Conservation (phyloP, 2,329 filamentous ascomycete genomes). For the Colletotrichum sp. region DNA sequence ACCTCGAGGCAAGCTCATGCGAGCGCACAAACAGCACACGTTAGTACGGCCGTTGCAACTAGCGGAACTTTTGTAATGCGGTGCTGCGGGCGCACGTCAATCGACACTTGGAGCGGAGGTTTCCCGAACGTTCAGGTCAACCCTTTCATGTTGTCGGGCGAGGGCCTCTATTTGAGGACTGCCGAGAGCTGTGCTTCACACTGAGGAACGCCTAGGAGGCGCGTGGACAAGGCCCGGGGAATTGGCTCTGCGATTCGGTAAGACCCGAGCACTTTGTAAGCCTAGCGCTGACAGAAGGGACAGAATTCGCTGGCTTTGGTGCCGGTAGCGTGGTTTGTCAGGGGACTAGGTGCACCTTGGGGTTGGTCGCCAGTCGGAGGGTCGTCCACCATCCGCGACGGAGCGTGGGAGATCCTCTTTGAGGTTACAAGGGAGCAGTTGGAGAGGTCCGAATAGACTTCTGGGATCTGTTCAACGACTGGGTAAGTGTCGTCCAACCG, state of each 20-base stretch:
- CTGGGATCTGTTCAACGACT: not conserved
- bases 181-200: not conserved
- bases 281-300: not conserved
- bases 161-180: not conserved
- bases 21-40: not conserved
- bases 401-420: not conserved
- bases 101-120: not conserved
- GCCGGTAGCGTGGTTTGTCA: not conserved
- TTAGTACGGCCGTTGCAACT: not conserved
- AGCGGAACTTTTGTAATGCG: not conserved
- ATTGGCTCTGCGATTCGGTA: slow-evolving; percentile 4
- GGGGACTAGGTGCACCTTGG: not conserved
- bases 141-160: not conserved
- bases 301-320: not conserved
- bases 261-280: not conserved
- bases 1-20: not conserved
- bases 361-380: not conserved
- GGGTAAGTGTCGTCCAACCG: not conserved
- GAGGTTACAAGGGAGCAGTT: not conserved
- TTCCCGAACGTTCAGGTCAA: not conserved
- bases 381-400: not conserved
- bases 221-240: not conserved
- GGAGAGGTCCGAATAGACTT: slow-evolving; percentile 1
- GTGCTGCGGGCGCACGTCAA: not conserved
- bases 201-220: not conserved